phyloP scores from a whole-genome alignment of 2,329 filamentous ascomycete genomes.

The Fusarium algeriense region DNA sequence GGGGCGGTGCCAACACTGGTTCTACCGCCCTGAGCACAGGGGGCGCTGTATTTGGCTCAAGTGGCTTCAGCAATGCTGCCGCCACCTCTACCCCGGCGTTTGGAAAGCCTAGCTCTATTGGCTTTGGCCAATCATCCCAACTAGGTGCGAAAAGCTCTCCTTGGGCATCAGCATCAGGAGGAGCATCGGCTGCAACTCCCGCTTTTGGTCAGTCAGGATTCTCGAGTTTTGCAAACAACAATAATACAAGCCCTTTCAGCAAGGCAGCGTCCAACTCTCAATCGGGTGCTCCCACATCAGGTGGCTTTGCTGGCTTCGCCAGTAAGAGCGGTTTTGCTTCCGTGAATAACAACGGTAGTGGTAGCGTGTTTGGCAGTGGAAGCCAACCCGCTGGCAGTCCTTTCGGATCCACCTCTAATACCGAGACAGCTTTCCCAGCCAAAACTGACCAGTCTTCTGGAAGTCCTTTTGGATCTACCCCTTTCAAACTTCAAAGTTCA shows the following conservation, averaged over 20 bases:
- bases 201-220: conserved; percentile 69
- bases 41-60: conserved; percentile 59
- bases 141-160: conserved; percentile 64
- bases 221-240: conserved; percentile 54
- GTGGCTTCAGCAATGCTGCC: conserved; percentile 56
- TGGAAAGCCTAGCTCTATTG: conserved; percentile 61
- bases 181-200: conserved; percentile 49
- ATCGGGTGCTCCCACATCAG: conserved; percentile 52
- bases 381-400: conserved; percentile 52
- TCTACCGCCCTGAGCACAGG: conserved; percentile 49
- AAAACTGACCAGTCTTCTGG: conserved; percentile 48
- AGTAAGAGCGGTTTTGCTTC: conserved; percentile 67
- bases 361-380: conserved; percentile 54
- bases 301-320: conserved; percentile 68
- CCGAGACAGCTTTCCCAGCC: conserved; percentile 46
- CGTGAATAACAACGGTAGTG: conserved; percentile 53
- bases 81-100: conserved; percentile 60
- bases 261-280: conserved; percentile 45
- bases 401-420: conserved; percentile 46
- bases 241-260: conserved; percentile 55
- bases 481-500: conserved; percentile 76
- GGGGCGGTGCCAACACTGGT: conserved; percentile 56
- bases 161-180: conserved; percentile 58
- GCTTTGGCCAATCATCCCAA: conserved; percentile 66
- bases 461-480: conserved; percentile 61